phyloP scores from a whole-genome alignment of 495 filamentous ascomycete genomes.

The Trichoderma reesei region DNA sequence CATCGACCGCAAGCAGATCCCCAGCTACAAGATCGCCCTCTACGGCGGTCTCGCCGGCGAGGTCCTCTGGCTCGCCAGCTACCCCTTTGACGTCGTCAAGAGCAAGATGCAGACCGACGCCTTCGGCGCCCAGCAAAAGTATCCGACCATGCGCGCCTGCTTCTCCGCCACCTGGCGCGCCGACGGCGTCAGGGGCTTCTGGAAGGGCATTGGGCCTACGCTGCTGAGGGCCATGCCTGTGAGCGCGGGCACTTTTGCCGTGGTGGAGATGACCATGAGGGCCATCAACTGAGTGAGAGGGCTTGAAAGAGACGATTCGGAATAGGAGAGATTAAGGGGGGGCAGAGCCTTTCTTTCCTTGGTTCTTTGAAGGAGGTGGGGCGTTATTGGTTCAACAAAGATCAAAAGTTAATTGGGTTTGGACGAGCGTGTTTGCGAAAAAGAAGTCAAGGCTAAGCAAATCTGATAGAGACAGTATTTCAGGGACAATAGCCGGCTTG shows the following conservation, averaged over 20 bases:
- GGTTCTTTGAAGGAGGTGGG: not conserved
- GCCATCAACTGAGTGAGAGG: conserved; percentile 32
- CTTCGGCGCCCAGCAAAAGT: conserved; percentile 55
- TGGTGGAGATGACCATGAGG: conserved; percentile 58
- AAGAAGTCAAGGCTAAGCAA: not conserved
- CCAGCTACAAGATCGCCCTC: conserved; percentile 73
- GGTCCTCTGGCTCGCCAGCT: conserved; percentile 82
- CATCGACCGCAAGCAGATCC: conserved; percentile 63
- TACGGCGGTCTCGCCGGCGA: conserved; percentile 94
- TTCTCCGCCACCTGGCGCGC: conserved; percentile 70
- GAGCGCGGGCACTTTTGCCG: conserved; percentile 90
- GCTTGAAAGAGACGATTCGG: not conserved
- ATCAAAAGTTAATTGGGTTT: not conserved
- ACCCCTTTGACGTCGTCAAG: conserved; percentile 96
- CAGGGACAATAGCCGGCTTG: conserved; percentile 2
- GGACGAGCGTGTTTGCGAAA: not conserved
- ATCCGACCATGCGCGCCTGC: conserved; percentile 78
- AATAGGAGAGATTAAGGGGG: not conserved
- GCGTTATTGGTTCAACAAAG: not conserved
- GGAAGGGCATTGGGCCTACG: conserved; percentile 93
- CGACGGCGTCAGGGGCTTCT: conserved; percentile 80
- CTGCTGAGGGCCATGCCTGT: conserved; percentile 95
- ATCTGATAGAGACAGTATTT: not conserved
- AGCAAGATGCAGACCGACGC: conserved; percentile 99
- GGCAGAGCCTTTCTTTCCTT: not conserved